Conservation (phyloP, 805 yeast species). For the Wickerhamiella parazyma region DNA sequence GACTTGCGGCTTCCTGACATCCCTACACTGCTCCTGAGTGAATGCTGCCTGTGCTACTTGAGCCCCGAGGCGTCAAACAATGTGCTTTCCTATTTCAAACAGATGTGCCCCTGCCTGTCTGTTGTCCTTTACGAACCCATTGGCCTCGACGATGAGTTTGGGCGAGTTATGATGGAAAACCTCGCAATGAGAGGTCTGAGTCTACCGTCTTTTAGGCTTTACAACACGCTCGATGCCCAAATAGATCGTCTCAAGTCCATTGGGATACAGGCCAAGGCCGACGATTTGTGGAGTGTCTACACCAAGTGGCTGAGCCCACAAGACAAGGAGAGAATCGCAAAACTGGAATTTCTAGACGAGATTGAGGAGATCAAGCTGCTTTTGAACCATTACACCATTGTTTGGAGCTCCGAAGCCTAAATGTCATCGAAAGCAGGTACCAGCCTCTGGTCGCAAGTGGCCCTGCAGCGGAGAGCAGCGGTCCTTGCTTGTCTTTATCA, state of each 20-base stretch:
- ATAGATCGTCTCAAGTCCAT: slow-evolving; percentile 26
- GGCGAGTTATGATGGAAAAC: slow-evolving; percentile 53
- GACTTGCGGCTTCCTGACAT: slow-evolving; percentile 18
- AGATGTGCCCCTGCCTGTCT: slow-evolving; percentile 21
- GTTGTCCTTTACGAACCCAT: slow-evolving; percentile 58
- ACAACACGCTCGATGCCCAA: slow-evolving; percentile 35
- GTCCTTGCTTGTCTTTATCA: slow-evolving; percentile 11
- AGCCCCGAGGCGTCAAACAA: slow-evolving; percentile 35
- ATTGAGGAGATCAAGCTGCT: slow-evolving; percentile 54
- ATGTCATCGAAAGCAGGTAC: not conserved
- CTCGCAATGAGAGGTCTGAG: slow-evolving; percentile 47
- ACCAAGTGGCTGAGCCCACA: slow-evolving; percentile 32
- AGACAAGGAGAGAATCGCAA: slow-evolving; percentile 34
- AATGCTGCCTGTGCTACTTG: slow-evolving; percentile 65
- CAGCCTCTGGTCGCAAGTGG: slow-evolving; percentile 7
- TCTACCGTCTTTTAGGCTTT: slow-evolving; percentile 42
- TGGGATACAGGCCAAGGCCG: slow-evolving; percentile 27
- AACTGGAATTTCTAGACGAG: slow-evolving; percentile 59
- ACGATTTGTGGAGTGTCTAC: slow-evolving; percentile 32
- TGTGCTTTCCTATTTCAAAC: slow-evolving; percentile 34
- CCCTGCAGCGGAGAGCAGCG: slow-evolving; percentile 8
- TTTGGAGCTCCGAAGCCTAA: slow-evolving; percentile 22
- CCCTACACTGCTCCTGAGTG: slow-evolving; percentile 56
- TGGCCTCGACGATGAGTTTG: slow-evolving; percentile 47
- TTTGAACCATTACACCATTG: slow-evolving; percentile 46